Evolutionary conservation across 176 grass and related monocot species (phyloP), one percentile per base, ranked within the genome.

Genomic region (Aegilops tauschii): DNA sequence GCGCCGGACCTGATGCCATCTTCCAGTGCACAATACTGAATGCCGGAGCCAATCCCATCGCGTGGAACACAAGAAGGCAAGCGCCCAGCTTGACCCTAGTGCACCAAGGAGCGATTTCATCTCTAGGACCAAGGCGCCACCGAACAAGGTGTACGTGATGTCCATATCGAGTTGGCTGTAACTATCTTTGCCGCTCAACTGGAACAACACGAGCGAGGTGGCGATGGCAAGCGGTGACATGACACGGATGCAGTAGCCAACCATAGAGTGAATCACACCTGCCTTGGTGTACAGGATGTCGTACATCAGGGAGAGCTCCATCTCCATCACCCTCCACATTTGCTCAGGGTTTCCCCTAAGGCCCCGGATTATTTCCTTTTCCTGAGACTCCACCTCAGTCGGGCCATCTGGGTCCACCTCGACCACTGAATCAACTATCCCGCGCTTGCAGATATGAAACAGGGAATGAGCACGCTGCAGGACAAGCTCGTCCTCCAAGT

Each of bases 261-360:
- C 2, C 20, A 64, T 9, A 12, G 50, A 63, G 75, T 90, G 49
- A 21, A 78, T 61, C 1, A 83, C 65, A 1, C 14, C 13, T 1
- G 84, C 65, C 45, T 93, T 92, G 50, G 90, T 92, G 83, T 92
- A 85, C 8, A 92, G 83, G 9, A 92, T 62, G 1, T 81, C 85
- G 3, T 87, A 87, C 14, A 77, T 8, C 4, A 91, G 69, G 31
- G 81, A 82, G 9, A 91, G 67, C 8, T 91, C 85, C 30, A 80
- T 44, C 49, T 87, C 65, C 37, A 61, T 70, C 18, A 44, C 25
- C 40, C 8, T 30, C 25, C 42, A 76, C 73, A 30, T 28, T 6
- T 3, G 0, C n/a, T 49, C 9, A 64, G 0, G 10, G 61, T 64
- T 2, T 68, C 3, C 2, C 30, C 13, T 35, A 69, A 68, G 65